A percentile compares a stretch with the other conserved stretches of the same genome.
Conservation (phyloP, 805 yeast species). For the Sugiyamaella boreocaroliniensis region DNA sequence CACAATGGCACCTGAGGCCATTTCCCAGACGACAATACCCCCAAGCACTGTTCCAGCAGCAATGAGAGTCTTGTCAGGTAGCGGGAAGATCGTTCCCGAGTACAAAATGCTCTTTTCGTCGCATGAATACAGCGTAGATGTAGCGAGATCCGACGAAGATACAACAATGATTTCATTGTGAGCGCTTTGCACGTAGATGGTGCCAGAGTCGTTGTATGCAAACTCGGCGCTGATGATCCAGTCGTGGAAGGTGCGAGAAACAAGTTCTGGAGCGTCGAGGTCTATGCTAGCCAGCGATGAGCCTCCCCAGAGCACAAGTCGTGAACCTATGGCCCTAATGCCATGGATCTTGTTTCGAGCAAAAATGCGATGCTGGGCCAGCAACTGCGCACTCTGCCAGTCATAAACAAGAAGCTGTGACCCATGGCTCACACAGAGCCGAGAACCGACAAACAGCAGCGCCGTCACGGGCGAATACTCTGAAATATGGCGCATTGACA, state of each 20-base stretch:
- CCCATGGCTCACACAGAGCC: slow-evolving; percentile 62
- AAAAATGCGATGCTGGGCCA: slow-evolving; percentile 45
- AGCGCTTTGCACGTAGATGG: slow-evolving; percentile 59
- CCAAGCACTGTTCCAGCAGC: slow-evolving; percentile 94
- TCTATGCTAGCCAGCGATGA: slow-evolving; percentile 50
- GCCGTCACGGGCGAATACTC: not conserved
- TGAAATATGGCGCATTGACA: not conserved
- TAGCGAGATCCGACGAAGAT: slow-evolving; percentile 23
- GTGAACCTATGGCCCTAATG: slow-evolving; percentile 39
- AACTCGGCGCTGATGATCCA: slow-evolving; percentile 71
- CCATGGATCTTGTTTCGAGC: slow-evolving; percentile 77
- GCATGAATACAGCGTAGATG: slow-evolving; percentile 38
- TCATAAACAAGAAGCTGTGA: slow-evolving; percentile 53
- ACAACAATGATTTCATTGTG: slow-evolving; percentile 59
- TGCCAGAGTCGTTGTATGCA: slow-evolving; percentile 28
- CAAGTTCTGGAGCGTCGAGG: slow-evolving; percentile 20
- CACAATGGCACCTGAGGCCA: slow-evolving; percentile 35
- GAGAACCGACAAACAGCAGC: not conserved
- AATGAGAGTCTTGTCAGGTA: slow-evolving; percentile 39
- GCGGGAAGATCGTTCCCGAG: slow-evolving; percentile 65
- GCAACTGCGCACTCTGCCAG: slow-evolving; percentile 34
- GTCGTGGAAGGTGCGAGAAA: slow-evolving; percentile 46
- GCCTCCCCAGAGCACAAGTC: slow-evolving; percentile 57
- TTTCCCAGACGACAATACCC: slow-evolving; percentile 73
- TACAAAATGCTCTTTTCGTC: slow-evolving; percentile 78